These are phyloP conservation scores for Porcisia hertigi DNA, from an alignment of 208 protist genomes.

Conservation along the genomic window DNA sequence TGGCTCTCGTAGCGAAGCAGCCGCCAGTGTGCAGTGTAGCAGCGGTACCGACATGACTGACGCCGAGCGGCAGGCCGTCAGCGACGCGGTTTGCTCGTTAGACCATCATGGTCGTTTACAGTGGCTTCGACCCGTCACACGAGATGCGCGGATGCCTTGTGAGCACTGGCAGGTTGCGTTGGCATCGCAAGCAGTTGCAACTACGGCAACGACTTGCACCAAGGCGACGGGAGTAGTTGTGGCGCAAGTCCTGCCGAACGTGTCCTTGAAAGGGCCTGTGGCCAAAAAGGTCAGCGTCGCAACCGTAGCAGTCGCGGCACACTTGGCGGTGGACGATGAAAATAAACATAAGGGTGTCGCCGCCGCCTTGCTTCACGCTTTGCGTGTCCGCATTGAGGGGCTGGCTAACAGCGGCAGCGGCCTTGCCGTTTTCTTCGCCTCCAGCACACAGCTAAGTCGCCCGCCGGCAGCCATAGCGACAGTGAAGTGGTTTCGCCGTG, in stretches of 20 bases:
- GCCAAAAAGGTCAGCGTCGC: conserved; percentile 21
- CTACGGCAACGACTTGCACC: conserved; percentile 1
- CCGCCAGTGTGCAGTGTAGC: conserved; percentile 16
- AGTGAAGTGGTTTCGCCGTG: conserved; percentile 78
- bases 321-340: conserved; percentile 39
- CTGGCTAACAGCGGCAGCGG: conserved; percentile 10
- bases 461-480: conserved; percentile 45
- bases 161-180: conserved; percentile 29
- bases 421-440: conserved; percentile 50
- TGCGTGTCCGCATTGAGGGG: conserved; percentile 14
- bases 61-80: conserved; percentile 23
- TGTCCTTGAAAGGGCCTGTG: conserved; percentile 13
- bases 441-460: conserved; percentile 37
- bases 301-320: conserved; percentile 28
- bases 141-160: conserved; percentile 7
- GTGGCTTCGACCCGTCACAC: conserved; percentile 31
- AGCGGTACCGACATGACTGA: conserved; percentile 23
- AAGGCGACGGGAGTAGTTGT: conserved; percentile 24
- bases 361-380: conserved; percentile 34
- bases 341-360: conserved; percentile 34
- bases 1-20: neutral
- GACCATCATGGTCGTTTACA: conserved; percentile 29
- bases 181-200: conserved; percentile 3
- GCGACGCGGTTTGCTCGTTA: conserved; percentile 21
- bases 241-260: conserved; percentile 19